Evolutionary conservation across 2,329 filamentous ascomycete species (phyloP).

Genomic region (Exserohilum turcica): DNA sequence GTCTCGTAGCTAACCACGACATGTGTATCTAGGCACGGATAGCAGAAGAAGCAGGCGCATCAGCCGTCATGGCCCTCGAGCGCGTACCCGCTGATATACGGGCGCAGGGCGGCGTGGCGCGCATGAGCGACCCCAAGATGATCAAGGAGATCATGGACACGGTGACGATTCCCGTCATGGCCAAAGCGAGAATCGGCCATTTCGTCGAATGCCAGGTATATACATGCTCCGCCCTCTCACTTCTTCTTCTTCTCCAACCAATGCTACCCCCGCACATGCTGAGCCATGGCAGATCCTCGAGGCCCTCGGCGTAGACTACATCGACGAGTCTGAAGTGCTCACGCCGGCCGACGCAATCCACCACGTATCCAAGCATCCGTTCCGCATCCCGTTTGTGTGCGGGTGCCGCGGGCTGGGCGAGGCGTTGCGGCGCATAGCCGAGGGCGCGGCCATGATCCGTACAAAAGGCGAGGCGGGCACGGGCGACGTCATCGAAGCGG

Average conservation of each 20-base stretch:
- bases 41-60: slow-evolving; percentile 93
- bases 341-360: slow-evolving; percentile 89
- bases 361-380: slow-evolving; percentile 88
- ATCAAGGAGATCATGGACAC: slow-evolving; percentile 94
- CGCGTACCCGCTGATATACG: slow-evolving; percentile 96
- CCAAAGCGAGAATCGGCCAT: slow-evolving; percentile 96
- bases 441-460: slow-evolving; percentile 97
- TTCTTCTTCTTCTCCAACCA: not conserved
- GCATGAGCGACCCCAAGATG: slow-evolving; percentile 94
- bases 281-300: slow-evolving; percentile 97
- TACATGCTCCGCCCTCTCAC: not conserved
- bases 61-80: slow-evolving; percentile 98
- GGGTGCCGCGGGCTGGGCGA: slow-evolving; percentile 94
- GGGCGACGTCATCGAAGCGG: slow-evolving; percentile 94
- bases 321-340: slow-evolving; percentile 96
- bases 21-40: slow-evolving; percentile 75
- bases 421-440: slow-evolving; percentile 84
- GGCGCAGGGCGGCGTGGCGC: slow-evolving; percentile 86
- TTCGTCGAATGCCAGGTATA: slow-evolving; percentile 89
- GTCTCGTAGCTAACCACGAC: not conserved
- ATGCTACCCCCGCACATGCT: not conserved
- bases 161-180: slow-evolving; percentile 98
- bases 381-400: slow-evolving; percentile 89
- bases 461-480: slow-evolving; percentile 98
- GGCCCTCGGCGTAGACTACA: slow-evolving; percentile 93